Evolutionary conservation across 768 basidiomycete genomes (phyloP).

Genomic region (Psilocybe cyanescens): DNA sequence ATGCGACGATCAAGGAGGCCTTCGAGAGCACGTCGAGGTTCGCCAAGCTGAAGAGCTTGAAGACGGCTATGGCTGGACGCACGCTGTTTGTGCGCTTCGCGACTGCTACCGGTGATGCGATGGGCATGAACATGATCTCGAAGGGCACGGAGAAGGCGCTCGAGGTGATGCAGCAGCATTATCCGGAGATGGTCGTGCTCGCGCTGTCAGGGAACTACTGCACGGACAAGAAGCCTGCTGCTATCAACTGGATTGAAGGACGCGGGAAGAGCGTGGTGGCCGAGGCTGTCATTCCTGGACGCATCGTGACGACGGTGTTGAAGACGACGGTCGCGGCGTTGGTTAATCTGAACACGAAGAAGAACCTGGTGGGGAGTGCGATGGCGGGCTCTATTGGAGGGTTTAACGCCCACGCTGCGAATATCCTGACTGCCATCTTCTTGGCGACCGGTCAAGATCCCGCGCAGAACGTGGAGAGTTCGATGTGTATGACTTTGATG

Average conservation of each 20-base stretch:
- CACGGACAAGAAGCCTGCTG: conserved; percentile 99
- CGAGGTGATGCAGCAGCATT: conserved; percentile 73
- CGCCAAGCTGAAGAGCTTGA: conserved; percentile 82
- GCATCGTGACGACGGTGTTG: conserved; percentile 84
- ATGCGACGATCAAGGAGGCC: conserved; percentile 72
- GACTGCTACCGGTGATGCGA: conserved; percentile 95
- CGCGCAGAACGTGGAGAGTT: conserved; percentile 98
- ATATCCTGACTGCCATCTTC: conserved; percentile 95
- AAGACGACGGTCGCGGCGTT: conserved; percentile 94
- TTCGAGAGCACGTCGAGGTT: conserved; percentile 97
- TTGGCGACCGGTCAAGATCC: conserved; percentile 98
- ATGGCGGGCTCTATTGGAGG: conserved; percentile 99
- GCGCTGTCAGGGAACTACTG: conserved; percentile 98
- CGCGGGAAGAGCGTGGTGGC: conserved; percentile 98
- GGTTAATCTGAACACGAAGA: conserved; percentile 93
- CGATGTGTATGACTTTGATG: conserved; percentile 99
- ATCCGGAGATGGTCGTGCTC: conserved; percentile 90
- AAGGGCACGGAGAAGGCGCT: conserved; percentile 98
- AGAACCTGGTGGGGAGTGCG: conserved; percentile 95
- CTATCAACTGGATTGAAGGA: conserved; percentile 99
- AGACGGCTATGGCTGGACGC: conserved; percentile 90
- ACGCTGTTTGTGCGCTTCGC: conserved; percentile 94
- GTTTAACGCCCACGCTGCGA: conserved; percentile 98
- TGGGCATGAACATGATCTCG: conserved; percentile 99
- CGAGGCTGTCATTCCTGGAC: conserved; percentile 90